Percentiles rank a stretch among this genome's conserved stretches.
These are phyloP conservation scores for Polyporus tsugae DNA, from an alignment of 1,284 basidiomycete species.

Conservation along the genomic window DNA sequence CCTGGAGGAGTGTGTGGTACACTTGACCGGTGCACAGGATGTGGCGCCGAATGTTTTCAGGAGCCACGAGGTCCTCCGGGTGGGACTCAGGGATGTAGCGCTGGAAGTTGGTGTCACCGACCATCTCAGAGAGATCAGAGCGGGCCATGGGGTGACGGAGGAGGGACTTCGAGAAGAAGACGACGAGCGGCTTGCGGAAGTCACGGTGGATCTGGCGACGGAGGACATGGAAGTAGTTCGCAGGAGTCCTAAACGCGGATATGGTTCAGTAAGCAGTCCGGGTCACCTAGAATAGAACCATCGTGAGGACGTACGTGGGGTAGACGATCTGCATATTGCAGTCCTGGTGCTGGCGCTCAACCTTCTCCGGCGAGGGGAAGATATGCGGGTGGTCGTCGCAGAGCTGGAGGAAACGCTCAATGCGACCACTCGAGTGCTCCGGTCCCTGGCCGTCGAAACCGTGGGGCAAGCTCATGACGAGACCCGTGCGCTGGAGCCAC, in stretches of 20 bases:
- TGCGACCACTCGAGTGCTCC: slow-evolving; percentile 96
- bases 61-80: slow-evolving; percentile 72
- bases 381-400: slow-evolving; percentile 97
- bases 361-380: slow-evolving; percentile 89
- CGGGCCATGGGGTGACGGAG: slow-evolving; percentile 93
- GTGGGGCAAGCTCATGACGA: slow-evolving; percentile 94
- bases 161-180: slow-evolving; percentile 97
- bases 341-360: slow-evolving; percentile 97
- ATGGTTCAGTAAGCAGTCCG: slow-evolving; percentile 29
- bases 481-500: slow-evolving; percentile 95
- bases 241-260: slow-evolving; percentile 69
- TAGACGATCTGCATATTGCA: slow-evolving; percentile 99
- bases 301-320: slow-evolving; percentile 72
- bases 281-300: not conserved
- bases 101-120: slow-evolving; percentile 90
- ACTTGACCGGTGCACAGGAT: slow-evolving; percentile 96
- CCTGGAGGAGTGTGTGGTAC: slow-evolving; percentile 89
- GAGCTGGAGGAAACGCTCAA: slow-evolving; percentile 97
- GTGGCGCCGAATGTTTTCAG: slow-evolving; percentile 91
- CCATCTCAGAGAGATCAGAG: slow-evolving; percentile 89
- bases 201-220: slow-evolving; percentile 95
- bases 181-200: slow-evolving; percentile 94
- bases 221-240: slow-evolving; percentile 96
- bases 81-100: slow-evolving; percentile 92
- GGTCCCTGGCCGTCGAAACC: slow-evolving; percentile 99